These are phyloP conservation scores for Medakamo hakoo DNA, from an alignment of 139 green algal species.

Conservation along the genomic window DNA sequence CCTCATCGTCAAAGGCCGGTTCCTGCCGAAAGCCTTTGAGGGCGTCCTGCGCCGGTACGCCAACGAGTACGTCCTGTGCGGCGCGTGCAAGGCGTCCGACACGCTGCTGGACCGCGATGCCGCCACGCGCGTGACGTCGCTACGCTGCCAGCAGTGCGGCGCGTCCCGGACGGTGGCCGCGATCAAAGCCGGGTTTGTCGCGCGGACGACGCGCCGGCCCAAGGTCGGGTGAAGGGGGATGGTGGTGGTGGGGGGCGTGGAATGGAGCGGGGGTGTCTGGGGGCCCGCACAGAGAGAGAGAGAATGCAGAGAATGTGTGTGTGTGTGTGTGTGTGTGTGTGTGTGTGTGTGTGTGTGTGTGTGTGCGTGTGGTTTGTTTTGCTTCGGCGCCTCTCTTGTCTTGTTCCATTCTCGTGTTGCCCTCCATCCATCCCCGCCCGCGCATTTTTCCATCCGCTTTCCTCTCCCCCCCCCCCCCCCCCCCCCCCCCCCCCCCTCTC, in stretches of 20 bases:
- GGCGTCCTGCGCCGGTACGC: slow-evolving; percentile 91
- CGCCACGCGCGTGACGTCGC: slow-evolving; percentile 74
- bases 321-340: no score
- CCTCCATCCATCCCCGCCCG: no score
- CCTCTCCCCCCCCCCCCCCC: no score
- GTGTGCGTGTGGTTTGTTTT: neutral
- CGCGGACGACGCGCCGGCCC: slow-evolving; percentile 26
- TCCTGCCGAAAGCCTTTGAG: slow-evolving; percentile 97
- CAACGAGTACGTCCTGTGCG: slow-evolving; percentile 97
- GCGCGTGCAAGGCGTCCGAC: slow-evolving; percentile 89
- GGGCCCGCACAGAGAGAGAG: no score
- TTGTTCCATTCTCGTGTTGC: no score
- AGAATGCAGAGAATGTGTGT: no score
- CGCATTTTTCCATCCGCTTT: no score
- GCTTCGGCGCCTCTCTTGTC: neutral
- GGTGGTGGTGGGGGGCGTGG: no score
- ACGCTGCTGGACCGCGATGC: slow-evolving; percentile 81
- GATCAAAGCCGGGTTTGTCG: slow-evolving; percentile 93
- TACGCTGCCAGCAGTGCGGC: slow-evolving; percentile 80
- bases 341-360: neutral
- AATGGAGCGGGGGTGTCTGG: no score
- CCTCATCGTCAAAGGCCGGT: slow-evolving; percentile 92
- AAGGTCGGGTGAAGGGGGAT: slow-evolving; percentile 4
- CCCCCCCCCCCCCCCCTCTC: no score
- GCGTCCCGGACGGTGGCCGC: slow-evolving; percentile 31